Evolutionary conservation across 306 rosid species (phyloP).

Genomic region (Bauhinia variegata): DNA sequence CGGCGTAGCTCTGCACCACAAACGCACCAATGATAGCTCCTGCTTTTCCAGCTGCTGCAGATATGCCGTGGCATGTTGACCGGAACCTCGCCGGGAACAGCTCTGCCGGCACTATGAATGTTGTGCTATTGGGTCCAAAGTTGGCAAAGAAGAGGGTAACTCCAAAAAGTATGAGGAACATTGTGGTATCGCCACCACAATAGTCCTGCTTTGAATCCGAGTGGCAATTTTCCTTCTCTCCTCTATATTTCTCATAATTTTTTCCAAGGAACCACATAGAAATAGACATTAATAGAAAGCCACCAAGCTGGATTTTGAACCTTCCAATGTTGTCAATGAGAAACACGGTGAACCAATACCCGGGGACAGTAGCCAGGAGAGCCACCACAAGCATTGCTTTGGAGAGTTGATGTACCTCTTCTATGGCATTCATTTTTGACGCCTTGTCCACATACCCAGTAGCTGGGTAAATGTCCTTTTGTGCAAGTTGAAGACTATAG

Average conservation of each 20-base stretch:
- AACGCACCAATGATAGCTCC: conserved; percentile 52
- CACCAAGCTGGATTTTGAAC: conserved; percentile 40
- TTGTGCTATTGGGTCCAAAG: conserved; percentile 50
- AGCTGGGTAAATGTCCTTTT: conserved; percentile 48
- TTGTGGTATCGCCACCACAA: not conserved
- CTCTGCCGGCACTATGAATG: conserved; percentile 48
- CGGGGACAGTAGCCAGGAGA: conserved; percentile 45
- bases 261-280: conserved; percentile 43
- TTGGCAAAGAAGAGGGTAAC: conserved; percentile 54
- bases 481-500: conserved; percentile 35
- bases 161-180: conserved; percentile 38
- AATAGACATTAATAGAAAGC: conserved; percentile 44
- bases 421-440: conserved; percentile 42
- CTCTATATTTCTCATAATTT: conserved; percentile 24
- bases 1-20: conserved; percentile 29
- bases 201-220: conserved; percentile 21
- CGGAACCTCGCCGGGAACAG: conserved; percentile 43
- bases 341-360: conserved; percentile 50
- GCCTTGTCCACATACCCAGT: conserved; percentile 41
- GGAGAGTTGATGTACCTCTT: conserved; percentile 43
- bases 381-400: conserved; percentile 48
- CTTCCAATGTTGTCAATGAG: conserved; percentile 43
- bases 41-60: conserved; percentile 38
- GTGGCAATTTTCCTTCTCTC: not conserved
- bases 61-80: conserved; percentile 48